Conservation (phyloP, 352 stramenopile genomes). For the Phytophthora citricola region DNA sequence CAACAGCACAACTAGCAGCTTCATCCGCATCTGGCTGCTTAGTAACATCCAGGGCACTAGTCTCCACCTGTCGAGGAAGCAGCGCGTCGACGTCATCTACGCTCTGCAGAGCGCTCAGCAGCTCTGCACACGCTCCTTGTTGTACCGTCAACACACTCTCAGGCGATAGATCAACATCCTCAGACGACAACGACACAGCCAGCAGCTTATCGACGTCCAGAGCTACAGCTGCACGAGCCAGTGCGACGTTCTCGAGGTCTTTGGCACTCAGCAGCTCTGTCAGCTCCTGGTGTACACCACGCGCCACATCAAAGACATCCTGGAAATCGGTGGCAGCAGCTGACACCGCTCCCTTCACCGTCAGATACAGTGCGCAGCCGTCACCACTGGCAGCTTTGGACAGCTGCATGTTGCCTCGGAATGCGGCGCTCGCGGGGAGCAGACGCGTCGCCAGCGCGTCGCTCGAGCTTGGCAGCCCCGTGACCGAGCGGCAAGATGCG, state of each 20-base stretch:
- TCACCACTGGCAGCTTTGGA: conserved; percentile 39
- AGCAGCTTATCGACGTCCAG: conserved; percentile 38
- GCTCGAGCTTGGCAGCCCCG: conserved; percentile 30
- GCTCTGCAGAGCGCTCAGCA: conserved; percentile 28
- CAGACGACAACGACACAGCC: conserved; percentile 27
- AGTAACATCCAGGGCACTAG: conserved; percentile 28
- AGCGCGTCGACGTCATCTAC: conserved; percentile 13
- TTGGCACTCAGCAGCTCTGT: conserved; percentile 26
- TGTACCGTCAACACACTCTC: conserved; percentile 41
- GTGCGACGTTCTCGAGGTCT: conserved; percentile 30
- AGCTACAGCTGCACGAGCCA: conserved; percentile 20
- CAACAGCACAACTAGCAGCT: conserved; percentile 27
- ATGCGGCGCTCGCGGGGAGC: conserved; percentile 25
- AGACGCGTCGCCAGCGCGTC: conserved; percentile 30
- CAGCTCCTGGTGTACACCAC: conserved; percentile 33
- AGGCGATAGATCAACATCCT: not conserved
- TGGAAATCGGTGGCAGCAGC: conserved; percentile 9
- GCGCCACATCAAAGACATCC: conserved; percentile 33
- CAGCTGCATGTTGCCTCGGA: conserved; percentile 49
- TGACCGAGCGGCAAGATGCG: conserved; percentile 25
- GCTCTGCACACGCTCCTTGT: conserved; percentile 33
- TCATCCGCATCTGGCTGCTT: conserved; percentile 24
- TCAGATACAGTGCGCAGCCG: conserved; percentile 47
- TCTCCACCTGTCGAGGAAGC: conserved; percentile 37
- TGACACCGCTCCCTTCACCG: conserved; percentile 32